Evolutionary conservation across 1,139 yeast species (phyloP).

Genomic region (Yueomyces sp.): DNA sequence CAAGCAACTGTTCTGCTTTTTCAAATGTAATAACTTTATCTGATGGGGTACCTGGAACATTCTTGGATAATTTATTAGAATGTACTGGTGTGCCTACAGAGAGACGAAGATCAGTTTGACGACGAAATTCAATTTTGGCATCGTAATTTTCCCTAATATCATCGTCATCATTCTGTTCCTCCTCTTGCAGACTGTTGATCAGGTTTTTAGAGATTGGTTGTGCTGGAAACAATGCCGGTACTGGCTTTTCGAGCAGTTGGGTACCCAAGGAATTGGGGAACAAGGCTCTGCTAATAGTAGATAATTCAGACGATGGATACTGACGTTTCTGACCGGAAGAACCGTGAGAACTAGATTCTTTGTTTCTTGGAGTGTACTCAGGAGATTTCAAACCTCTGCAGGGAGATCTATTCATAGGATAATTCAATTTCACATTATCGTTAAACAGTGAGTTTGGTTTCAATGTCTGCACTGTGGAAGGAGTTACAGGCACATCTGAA

Average conservation of each 20-base stretch:
- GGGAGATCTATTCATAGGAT: conserved; percentile 4
- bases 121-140: too few species aligned
- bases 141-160: too few species aligned
- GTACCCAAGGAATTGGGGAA: conserved; percentile 1
- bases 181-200: too few species aligned
- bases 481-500: conserved; percentile 16
- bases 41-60: conserved; percentile 18
- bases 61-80: conserved; percentile 3
- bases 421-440: background rate
- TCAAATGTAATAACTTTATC: conserved; percentile 16
- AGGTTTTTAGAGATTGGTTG: too few species aligned
- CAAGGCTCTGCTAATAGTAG: conserved; percentile 1
- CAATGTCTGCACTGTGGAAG: conserved; percentile 13
- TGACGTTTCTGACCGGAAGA: conserved; percentile 10
- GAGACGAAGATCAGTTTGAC: too few species aligned
- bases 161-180: too few species aligned
- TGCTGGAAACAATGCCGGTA: too few species aligned
- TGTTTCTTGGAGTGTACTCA: conserved; percentile 14
- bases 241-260: too few species aligned
- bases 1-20: conserved; percentile 12
- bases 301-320: background rate
- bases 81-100: background rate
- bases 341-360: conserved; percentile 2
- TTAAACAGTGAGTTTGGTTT: conserved; percentile 1
- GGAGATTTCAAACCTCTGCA: conserved; percentile 13